These are phyloP conservation scores for Xylariaceae sp. DNA, from an alignment of 2,329 filamentous ascomycete genomes.

Conservation along the genomic window DNA sequence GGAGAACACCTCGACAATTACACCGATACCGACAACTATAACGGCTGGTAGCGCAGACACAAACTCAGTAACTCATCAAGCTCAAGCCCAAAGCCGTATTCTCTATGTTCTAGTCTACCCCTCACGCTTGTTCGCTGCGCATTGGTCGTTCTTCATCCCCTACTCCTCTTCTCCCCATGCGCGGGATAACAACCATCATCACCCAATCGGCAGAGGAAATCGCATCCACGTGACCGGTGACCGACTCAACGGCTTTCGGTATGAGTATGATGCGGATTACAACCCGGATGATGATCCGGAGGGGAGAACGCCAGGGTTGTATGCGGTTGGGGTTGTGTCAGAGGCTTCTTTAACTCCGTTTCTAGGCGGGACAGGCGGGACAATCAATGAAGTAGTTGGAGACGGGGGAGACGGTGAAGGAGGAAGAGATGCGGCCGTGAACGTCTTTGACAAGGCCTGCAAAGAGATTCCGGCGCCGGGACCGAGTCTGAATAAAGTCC, in stretches of 20 bases:
- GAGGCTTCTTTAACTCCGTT: neutral
- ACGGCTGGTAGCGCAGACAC: no score
- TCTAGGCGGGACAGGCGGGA: no score
- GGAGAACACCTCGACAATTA: no score
- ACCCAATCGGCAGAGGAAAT: constrained; percentile 9
- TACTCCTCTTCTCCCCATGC: no score
- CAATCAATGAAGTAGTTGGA: no score
- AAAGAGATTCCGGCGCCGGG: constrained; percentile 16
- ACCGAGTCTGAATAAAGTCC: constrained; percentile 19
- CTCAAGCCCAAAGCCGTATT: no score
- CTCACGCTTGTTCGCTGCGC: constrained; percentile 19
- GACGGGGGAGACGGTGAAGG: neutral
- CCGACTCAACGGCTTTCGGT: constrained; percentile 18
- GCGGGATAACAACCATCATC: constrained; percentile 3
- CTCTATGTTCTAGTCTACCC: constrained; percentile 21
- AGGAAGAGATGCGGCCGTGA: constrained; percentile 2
- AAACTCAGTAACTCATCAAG: no score
- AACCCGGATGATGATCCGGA: constrained; percentile 16
- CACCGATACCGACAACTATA: no score
- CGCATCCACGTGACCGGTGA: constrained; percentile 21
- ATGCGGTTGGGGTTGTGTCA: constrained; percentile 5
- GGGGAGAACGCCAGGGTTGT: constrained; percentile 6
- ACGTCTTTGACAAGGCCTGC: constrained; percentile 16
- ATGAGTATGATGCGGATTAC: constrained; percentile 18
- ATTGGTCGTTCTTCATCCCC: constrained; percentile 22